phyloP scores from a whole-genome alignment of 352 stramenopile genomes.

The Globisporangium alternatum region DNA sequence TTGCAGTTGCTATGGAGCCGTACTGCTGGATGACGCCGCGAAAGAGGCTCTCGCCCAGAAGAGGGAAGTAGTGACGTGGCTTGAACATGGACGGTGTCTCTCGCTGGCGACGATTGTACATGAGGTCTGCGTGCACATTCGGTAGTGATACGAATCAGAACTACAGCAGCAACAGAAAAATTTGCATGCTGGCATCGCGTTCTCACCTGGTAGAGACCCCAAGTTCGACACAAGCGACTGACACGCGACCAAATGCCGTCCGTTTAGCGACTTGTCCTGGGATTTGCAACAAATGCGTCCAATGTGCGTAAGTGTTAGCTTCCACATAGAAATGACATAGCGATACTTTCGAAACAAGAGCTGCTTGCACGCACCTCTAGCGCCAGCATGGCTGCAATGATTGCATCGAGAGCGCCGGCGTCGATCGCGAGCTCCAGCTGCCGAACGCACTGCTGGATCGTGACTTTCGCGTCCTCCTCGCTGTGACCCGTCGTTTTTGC shows the following conservation, averaged over 20 bases:
- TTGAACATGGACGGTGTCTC: conserved; percentile 45
- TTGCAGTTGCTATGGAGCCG: background rate
- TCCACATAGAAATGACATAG: background rate
- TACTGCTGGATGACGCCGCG: conserved; percentile 14
- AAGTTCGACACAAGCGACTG: conserved; percentile 46
- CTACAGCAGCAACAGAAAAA: background rate
- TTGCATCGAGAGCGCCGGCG: conserved; percentile 22
- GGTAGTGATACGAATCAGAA: background rate
- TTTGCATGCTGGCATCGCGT: background rate
- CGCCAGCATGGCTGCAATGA: conserved; percentile 37
- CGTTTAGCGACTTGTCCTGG: conserved; percentile 10
- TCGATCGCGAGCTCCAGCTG: conserved; percentile 38
- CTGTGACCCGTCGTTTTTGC: conserved; percentile 3
- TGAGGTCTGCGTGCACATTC: conserved; percentile 31
- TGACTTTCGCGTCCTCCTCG: conserved; percentile 31
- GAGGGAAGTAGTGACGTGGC: conserved; percentile 40
- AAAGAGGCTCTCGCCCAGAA: conserved; percentile 46
- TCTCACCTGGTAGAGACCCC: conserved; percentile 46
- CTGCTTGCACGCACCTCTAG: conserved; percentile 21
- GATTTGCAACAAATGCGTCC: background rate
- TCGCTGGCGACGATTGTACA: conserved; percentile 57
- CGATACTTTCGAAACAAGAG: background rate
- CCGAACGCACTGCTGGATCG: conserved; percentile 41
- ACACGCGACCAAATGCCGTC: conserved; percentile 5
- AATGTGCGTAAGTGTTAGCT: background rate